phyloP scores from a whole-genome alignment of 306 rosid species.

The Begonia fuchsioides region DNA sequence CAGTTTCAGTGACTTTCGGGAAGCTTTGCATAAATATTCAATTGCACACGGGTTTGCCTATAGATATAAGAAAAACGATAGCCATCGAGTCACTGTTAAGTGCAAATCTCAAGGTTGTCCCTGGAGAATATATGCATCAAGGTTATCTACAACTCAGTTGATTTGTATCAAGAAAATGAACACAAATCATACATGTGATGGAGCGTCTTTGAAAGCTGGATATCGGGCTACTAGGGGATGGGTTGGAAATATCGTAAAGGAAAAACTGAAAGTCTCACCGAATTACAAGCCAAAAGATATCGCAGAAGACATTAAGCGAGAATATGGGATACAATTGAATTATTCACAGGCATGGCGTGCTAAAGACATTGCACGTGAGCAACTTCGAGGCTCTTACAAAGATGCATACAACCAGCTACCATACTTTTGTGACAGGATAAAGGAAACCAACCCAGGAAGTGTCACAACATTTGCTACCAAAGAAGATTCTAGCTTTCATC shows the following conservation, averaged over 20 bases:
- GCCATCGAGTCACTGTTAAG: conserved; percentile 90
- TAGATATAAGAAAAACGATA: conserved; percentile 83
- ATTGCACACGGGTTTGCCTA: conserved; percentile 93
- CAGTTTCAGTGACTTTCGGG: conserved; percentile 82
- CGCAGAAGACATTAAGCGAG: conserved; percentile 81
- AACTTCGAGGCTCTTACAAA: conserved; percentile 91
- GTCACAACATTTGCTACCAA: conserved; percentile 75
- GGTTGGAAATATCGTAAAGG: conserved; percentile 96
- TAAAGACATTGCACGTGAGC: conserved; percentile 92
- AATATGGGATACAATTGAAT: conserved; percentile 83
- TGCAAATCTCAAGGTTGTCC: conserved; percentile 92
- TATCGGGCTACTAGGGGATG: conserved; percentile 96
- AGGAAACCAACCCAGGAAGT: conserved; percentile 88
- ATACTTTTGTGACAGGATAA: conserved; percentile 71
- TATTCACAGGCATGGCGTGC: conserved; percentile 99
- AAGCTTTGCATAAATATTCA: conserved; percentile 88
- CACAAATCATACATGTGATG: conserved; percentile 71
- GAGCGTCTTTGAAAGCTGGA: conserved; percentile 83
- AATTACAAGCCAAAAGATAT: conserved; percentile 95
- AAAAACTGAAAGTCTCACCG: conserved; percentile 78
- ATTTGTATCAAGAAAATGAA: conserved; percentile 91
- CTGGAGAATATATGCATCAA: conserved; percentile 93
- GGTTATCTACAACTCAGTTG: conserved; percentile 76
- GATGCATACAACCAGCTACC: conserved; percentile 91
- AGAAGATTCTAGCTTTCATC: conserved; percentile 91